Conservation (phyloP, 495 filamentous ascomycete genomes). For the Parmelia sp. region DNA sequence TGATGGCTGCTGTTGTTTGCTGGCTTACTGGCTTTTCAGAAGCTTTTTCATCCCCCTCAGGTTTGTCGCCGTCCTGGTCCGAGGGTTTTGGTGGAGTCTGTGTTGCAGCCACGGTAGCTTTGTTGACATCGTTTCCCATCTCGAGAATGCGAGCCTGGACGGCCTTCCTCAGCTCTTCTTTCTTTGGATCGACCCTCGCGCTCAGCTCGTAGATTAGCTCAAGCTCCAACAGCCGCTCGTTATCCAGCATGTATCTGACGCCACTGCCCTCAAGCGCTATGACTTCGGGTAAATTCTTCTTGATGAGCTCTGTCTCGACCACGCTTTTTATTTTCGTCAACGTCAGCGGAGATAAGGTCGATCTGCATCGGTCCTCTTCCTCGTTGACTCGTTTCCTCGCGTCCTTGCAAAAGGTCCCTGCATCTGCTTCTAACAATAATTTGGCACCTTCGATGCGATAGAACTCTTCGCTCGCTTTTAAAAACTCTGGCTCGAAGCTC, state of each 20-base stretch:
- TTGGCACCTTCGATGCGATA: constrained; percentile 68
- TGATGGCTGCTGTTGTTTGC: constrained; percentile 75
- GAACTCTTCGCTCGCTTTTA: constrained; percentile 62
- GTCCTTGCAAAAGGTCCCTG: constrained; percentile 76
- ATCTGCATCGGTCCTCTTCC: constrained; percentile 73
- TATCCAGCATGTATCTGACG: constrained; percentile 83
- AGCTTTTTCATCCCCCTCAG: constrained; percentile 34
- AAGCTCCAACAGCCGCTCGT: constrained; percentile 72
- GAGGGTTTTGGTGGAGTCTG: constrained; percentile 25
- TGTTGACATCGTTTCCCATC: constrained; percentile 75
- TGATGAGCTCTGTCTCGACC: constrained; percentile 74
- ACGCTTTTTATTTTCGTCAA: constrained; percentile 67
- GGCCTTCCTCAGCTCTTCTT: constrained; percentile 58
- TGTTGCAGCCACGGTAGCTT: constrained; percentile 38
- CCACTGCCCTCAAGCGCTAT: constrained; percentile 79
- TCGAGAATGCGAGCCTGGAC: constrained; percentile 71
- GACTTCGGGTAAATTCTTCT: constrained; percentile 68
- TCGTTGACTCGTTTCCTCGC: constrained; percentile 66
- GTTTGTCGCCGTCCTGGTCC: constrained; percentile 31
- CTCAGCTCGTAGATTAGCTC: constrained; percentile 71
- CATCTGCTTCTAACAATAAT: constrained; percentile 70
- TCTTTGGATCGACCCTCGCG: constrained; percentile 69
- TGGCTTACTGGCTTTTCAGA: constrained; percentile 46
- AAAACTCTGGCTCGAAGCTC: constrained; percentile 72
- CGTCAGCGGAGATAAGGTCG: constrained; percentile 65